Evolutionary conservation across 2,329 filamentous ascomycete species (phyloP).

Genomic region (Aspergillus alliaceus): DNA sequence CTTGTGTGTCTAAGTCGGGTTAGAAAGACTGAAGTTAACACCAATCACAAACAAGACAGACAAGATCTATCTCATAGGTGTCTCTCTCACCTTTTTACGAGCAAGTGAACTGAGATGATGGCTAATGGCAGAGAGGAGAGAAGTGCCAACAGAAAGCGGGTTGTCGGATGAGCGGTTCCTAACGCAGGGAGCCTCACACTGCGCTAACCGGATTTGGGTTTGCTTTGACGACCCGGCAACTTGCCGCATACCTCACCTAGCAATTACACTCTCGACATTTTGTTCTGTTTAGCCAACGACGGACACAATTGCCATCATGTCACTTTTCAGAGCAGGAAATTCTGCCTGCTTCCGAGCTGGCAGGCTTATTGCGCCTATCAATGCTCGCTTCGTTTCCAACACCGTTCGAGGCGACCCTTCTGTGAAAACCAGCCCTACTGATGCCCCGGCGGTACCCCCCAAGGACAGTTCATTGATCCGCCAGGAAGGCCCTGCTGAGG

Average conservation of each 20-base stretch:
- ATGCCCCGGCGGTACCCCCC: slow-evolving; percentile 43
- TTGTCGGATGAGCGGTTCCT: slow-evolving; percentile 35
- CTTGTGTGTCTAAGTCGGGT: slow-evolving; percentile 49
- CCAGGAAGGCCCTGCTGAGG: slow-evolving; percentile 51
- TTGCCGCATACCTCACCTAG: slow-evolving; percentile 32
- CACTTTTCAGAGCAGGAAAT: slow-evolving; percentile 60
- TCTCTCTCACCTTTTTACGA: slow-evolving; percentile 33
- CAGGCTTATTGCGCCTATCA: slow-evolving; percentile 31
- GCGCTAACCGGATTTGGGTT: slow-evolving; percentile 38
- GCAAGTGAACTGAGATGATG: slow-evolving; percentile 33
- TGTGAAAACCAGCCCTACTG: slow-evolving; percentile 51
- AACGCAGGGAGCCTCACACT: slow-evolving; percentile 24
- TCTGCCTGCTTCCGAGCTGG: slow-evolving; percentile 34
- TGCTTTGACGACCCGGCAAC: slow-evolving; percentile 31
- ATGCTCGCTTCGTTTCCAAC: slow-evolving; percentile 40
- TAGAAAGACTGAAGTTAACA: slow-evolving; percentile 15
- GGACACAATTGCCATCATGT: slow-evolving; percentile 53
- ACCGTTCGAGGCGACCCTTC: slow-evolving; percentile 51
- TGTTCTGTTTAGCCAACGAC: slow-evolving; percentile 16
- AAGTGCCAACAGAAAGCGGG: slow-evolving; percentile 37
- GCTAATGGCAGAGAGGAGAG: slow-evolving; percentile 34
- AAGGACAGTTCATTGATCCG: slow-evolving; percentile 50
- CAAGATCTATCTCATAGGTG: neutral
- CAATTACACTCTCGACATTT: slow-evolving; percentile 31
- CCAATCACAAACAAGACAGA: neutral